phyloP scores from a whole-genome alignment of 73 alveolate genomes.

The Tetrahymena thermophila region DNA sequence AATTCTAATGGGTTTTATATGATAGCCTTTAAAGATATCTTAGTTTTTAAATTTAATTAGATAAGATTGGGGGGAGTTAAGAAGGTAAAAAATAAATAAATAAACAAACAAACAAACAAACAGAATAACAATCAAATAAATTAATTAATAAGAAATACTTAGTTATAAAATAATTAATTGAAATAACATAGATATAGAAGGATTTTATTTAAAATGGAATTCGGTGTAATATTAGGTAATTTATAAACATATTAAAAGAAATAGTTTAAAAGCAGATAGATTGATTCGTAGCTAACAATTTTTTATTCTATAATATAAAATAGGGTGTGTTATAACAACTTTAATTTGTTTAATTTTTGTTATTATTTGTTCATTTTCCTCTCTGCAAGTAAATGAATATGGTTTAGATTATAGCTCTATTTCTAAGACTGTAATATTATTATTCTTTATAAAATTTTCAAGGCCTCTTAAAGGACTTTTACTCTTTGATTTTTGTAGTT shows the following conservation, averaged over 20 bases:
- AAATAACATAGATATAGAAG: neutral
- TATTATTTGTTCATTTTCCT: neutral
- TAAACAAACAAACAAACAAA: too few relatives aligned
- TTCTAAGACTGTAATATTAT: neutral
- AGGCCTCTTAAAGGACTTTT: neutral
- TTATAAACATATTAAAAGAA: neutral
- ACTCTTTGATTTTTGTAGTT: neutral
- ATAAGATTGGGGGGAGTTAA: neutral
- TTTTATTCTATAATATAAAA: neutral
- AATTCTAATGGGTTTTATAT: neutral
- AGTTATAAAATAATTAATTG: neutral
- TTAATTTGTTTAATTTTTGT: neutral
- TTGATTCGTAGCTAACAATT: neutral
- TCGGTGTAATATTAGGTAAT: neutral
- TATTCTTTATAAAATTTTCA: neutral
- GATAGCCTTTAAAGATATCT: neutral
- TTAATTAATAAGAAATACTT: too few relatives aligned
- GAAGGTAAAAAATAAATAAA: neutral
- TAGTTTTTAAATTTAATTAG: too few relatives aligned
- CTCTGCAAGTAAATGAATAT: neutral
- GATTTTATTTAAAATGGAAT: neutral
- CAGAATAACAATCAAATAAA: neutral
- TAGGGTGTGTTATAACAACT: neutral
- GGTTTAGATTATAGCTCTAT: neutral
- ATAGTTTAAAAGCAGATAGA: neutral